Base-by-base conservation (phyloP, 192 early-diverging fungal species). In the Coemansia sp. region DNA sequence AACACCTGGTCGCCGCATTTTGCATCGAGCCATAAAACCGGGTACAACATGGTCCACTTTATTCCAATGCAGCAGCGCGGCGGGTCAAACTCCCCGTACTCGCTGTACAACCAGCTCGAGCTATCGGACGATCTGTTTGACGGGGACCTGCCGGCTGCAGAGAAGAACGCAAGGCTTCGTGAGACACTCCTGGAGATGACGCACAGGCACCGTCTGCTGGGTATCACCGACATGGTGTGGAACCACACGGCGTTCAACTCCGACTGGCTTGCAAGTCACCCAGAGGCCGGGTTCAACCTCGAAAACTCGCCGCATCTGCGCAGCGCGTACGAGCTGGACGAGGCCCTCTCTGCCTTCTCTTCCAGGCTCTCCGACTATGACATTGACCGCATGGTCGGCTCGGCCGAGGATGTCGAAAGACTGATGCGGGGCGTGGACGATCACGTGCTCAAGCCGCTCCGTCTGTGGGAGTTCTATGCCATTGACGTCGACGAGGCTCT, bases 1-100 rank as follows among this genome's bases (percentile, higher is more conserved):
- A 77, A 82, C 10, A 55, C 82, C 58, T 99, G 98, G 98, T 76
- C 84, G 13, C 61, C 82, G 15, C 87, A 91, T 65, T 84, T 99
- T 57, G 75, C 90, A 15, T 69, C 74, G 18, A 91, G 93, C 68
- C 68, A 88, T 39, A 79, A 92, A 18, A 79, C 87, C 21, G 94
- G 95, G 9, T 99, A 98, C 85, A 99, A 99, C 73, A 96, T 97
- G 95, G 85, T 98, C 16, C 98, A 99, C 68, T 98, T 97, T 84
- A 94, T 96, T 1, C 98, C 98, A 1, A 76, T 98, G 67, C 94
- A 96, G 76, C 83, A 88, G 69, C 86, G 98, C 47, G 98, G 98
- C 39, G 76, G 72, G 8, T 98, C 95, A 0, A 94, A 99, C 77
- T 98, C 95, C 8, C 98, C 98, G n/a, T 99, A 96, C 85, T 93